phyloP scores from a whole-genome alignment of 2,329 filamentous ascomycete species.

The Tricladium varicosporioides region DNA sequence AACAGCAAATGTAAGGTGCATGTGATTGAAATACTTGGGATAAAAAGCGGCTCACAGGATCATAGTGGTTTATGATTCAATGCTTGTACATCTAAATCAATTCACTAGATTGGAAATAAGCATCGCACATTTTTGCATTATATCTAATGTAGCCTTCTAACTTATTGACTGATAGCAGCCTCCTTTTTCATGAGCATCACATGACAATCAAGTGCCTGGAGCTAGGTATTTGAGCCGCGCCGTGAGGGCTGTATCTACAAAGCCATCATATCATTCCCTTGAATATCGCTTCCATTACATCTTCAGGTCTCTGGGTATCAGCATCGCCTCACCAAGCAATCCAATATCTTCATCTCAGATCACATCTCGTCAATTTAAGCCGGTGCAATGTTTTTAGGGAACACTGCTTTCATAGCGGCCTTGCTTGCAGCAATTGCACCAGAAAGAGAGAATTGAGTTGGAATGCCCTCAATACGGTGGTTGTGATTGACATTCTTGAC shows the following conservation, averaged over 20 bases:
- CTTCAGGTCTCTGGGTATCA: neutral
- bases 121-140: neutral
- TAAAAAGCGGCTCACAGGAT: no score
- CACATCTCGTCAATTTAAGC: neutral
- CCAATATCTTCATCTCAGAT: neutral
- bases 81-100: neutral
- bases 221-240: neutral
- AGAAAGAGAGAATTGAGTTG: conserved; percentile 61
- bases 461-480: conserved; percentile 70
- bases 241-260: neutral
- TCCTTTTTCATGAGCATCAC: neutral
- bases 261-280: neutral
- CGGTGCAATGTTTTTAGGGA: conserved; percentile 19
- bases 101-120: neutral
- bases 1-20: neutral
- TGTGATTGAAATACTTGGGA: neutral
- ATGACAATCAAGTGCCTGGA: neutral
- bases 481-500: conserved; percentile 84
- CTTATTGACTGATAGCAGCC: neutral
- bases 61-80: no score
- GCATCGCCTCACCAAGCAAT: conserved; percentile 1
- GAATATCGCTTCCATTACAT: neutral
- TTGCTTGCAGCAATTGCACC: conserved; percentile 52
- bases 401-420: conserved; percentile 20
- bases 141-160: neutral